These are phyloP conservation scores for Neopestalotiopsis sp. DNA, from an alignment of 2,329 filamentous ascomycete genomes.

Conservation along the genomic window DNA sequence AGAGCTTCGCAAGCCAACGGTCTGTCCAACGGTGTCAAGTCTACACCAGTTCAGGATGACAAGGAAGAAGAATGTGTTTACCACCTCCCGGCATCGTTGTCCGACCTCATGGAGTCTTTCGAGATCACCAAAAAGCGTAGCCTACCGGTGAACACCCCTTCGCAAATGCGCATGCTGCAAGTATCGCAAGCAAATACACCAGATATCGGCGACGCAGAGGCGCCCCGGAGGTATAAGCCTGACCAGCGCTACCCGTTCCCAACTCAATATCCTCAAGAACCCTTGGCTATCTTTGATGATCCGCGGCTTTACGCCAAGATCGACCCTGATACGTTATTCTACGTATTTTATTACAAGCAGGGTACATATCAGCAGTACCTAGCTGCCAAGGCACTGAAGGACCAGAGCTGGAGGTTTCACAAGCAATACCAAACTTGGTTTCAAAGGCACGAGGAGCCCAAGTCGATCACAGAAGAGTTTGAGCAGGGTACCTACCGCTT, in stretches of 20 bases:
- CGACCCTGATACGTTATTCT: constrained; percentile 95
- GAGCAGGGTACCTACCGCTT: constrained; percentile 99
- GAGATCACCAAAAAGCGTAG: constrained; percentile 79
- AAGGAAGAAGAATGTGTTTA: constrained; percentile 76
- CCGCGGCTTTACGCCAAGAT: constrained; percentile 85
- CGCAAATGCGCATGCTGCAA: constrained; percentile 75
- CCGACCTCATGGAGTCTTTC: constrained; percentile 90
- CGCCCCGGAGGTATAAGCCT: constrained; percentile 83
- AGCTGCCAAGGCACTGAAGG: constrained; percentile 94
- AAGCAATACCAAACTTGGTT: constrained; percentile 99
- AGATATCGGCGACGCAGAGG: constrained; percentile 78
- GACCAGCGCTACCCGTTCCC: constrained; percentile 77
- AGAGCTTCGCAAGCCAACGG: constrained; percentile 57
- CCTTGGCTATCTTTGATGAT: constrained; percentile 90
- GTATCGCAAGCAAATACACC: constrained; percentile 76
- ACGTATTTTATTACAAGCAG: constrained; percentile 99
- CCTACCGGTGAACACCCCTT: constrained; percentile 63
- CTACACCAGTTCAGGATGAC: constrained; percentile 44
- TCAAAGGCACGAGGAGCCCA: constrained; percentile 96
- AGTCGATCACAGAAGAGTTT: constrained; percentile 97
- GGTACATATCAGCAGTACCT: constrained; percentile 95
- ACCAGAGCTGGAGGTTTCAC: constrained; percentile 98
- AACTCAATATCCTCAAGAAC: constrained; percentile 88
- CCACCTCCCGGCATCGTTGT: constrained; percentile 85
- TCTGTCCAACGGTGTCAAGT: constrained; percentile 55